A percentile compares a stretch with the other conserved stretches of the same genome.
Conservation (phyloP, 495 filamentous ascomycete genomes). For the Achaetomiella virescens region DNA sequence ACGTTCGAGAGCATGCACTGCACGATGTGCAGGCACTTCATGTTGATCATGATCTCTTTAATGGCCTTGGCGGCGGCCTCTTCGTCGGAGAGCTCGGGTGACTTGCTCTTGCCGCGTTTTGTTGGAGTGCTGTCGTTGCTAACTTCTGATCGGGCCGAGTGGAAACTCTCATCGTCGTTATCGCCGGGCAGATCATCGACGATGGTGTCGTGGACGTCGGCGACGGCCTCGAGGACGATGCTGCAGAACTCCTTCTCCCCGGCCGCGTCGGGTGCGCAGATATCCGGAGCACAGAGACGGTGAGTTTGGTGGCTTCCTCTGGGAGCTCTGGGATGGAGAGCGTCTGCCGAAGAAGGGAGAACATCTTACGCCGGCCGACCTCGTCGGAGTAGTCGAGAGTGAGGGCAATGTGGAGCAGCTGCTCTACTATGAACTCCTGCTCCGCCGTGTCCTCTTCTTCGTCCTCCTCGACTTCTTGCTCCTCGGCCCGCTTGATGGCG, state of each 20-base stretch:
- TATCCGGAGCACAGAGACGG: constrained; percentile 74
- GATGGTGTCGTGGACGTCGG: constrained; percentile 92
- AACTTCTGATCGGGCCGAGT: constrained; percentile 80
- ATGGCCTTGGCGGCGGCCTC: constrained; percentile 76
- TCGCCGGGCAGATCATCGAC: constrained; percentile 47
- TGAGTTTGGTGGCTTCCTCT: constrained; percentile 85
- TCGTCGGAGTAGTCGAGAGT: constrained; percentile 94
- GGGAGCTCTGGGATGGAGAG: constrained; percentile 82
- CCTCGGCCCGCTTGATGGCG: constrained; percentile 51
- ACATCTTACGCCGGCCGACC: constrained; percentile 91
- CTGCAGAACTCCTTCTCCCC: constrained; percentile 92
- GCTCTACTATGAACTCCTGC: constrained; percentile 90
- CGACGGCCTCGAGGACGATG: constrained; percentile 85
- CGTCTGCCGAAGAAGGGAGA: constrained; percentile 74
- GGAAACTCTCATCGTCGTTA: constrained; percentile 79
- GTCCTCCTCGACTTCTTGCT: constrained; percentile 49
- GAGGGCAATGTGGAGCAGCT: constrained; percentile 85
- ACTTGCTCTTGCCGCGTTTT: constrained; percentile 43
- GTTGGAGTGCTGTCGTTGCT: constrained; percentile 56
- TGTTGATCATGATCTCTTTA: constrained; percentile 88
- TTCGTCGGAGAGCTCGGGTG: constrained; percentile 56
- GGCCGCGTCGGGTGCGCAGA: constrained; percentile 68
- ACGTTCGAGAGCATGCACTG: constrained; percentile 96
- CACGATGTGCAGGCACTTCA: constrained; percentile 96
- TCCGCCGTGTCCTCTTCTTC: constrained; percentile 78